Conservation (phyloP, 2,329 filamentous ascomycete genomes). For the Rhynchosporium graminicola region DNA sequence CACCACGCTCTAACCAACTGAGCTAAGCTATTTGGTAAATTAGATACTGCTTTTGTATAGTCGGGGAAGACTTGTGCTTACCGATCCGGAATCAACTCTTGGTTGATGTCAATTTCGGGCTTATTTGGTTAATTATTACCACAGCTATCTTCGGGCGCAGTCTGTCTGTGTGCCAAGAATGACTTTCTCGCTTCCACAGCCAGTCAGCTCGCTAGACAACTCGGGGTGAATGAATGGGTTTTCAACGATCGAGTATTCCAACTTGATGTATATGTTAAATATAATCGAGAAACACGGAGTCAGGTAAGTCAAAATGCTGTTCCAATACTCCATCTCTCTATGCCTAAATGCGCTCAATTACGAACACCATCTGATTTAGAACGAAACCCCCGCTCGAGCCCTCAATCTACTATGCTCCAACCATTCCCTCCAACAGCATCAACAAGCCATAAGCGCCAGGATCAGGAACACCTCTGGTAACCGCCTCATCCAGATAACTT, state of each 20-base stretch:
- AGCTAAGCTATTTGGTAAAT: conserved; percentile 8
- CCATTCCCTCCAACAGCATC: conserved; percentile 34
- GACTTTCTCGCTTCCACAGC: background rate
- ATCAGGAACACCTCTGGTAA: conserved; percentile 53
- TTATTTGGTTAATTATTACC: background rate
- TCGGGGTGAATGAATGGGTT: too few species aligned
- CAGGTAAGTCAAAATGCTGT: too few species aligned
- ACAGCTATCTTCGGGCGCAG: too few species aligned
- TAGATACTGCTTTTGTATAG: background rate
- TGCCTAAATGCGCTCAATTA: too few species aligned
- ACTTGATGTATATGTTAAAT: too few species aligned
- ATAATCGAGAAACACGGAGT: too few species aligned
- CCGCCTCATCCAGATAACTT: conserved; percentile 53
- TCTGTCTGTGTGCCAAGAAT: too few species aligned
- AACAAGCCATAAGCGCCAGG: conserved; percentile 55
- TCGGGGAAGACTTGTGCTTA: background rate
- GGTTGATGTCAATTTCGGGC: background rate
- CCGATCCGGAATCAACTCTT: too few species aligned
- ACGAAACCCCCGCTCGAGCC: background rate
- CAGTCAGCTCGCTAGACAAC: background rate
- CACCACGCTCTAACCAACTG: conserved; percentile 21
- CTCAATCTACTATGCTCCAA: conserved; percentile 10
- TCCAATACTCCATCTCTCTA: too few species aligned
- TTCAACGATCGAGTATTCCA: too few species aligned
- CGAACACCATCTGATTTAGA: too few species aligned